These are phyloP conservation scores for Diaporthe sp. DNA, from an alignment of 2,329 filamentous ascomycete species.

Conservation along the genomic window DNA sequence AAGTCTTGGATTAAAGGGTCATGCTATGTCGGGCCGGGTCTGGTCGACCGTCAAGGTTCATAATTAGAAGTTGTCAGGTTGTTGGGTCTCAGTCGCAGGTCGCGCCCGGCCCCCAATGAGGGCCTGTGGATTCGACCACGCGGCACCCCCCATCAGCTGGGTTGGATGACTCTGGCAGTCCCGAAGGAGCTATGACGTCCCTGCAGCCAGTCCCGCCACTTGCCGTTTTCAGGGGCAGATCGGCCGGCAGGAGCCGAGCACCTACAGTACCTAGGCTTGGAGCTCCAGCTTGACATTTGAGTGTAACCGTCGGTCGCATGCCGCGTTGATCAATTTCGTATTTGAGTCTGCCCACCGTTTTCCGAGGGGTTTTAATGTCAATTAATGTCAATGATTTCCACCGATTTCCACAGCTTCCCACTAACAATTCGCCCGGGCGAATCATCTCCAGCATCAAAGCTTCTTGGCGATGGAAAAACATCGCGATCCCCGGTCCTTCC, in stretches of 20 bases:
- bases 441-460: neutral
- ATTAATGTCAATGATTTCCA: conserved; percentile 12
- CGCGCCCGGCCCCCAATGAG: conserved; percentile 16
- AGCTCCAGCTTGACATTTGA: neutral
- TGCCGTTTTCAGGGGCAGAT: conserved; percentile 12
- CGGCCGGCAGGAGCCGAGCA: conserved; percentile 16
- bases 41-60: neutral
- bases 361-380: neutral
- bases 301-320: neutral
- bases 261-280: neutral
- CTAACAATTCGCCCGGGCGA: conserved; percentile 6
- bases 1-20: conserved; percentile 3
- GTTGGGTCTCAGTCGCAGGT: neutral
- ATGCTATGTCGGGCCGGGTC: neutral
- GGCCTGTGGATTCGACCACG: conserved; percentile 20
- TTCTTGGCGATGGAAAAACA: neutral
- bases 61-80: conserved; percentile 13
- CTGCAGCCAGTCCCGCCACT: conserved; percentile 2
- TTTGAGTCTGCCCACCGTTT: conserved; percentile 17
- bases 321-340: conserved; percentile 22
- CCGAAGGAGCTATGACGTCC: conserved; percentile 24
- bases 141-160: conserved; percentile 6
- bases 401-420: conserved; percentile 18
- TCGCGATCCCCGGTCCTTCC: conserved; percentile 1
- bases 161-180: conserved; percentile 11